A percentile compares a stretch with the other conserved stretches of the same genome.
These are phyloP conservation scores for Talaromyces rugulosus DNA, from an alignment of 2,329 filamentous ascomycete genomes.

Conservation along the genomic window DNA sequence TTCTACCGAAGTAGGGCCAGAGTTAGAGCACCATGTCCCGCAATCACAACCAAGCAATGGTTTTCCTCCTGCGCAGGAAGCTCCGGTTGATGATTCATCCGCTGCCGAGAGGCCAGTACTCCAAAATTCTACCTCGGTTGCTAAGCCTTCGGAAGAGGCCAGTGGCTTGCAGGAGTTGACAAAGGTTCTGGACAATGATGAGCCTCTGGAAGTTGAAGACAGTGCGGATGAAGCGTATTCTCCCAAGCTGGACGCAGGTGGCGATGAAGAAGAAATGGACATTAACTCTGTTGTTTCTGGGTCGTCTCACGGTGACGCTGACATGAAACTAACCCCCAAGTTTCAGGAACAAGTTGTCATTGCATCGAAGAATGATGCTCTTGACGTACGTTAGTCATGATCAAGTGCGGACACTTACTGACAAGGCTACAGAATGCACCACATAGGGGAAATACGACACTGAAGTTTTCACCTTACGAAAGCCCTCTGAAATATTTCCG, in stretches of 20 bases:
- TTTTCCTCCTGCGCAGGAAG: neutral
- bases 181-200: conserved; percentile 50
- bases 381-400: conserved; percentile 28
- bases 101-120: neutral
- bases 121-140: neutral
- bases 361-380: conserved; percentile 23
- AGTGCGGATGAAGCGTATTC: conserved; percentile 23
- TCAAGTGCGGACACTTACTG: conserved; percentile 21
- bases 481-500: conserved; percentile 80
- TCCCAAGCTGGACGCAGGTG: conserved; percentile 14
- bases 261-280: conserved; percentile 24
- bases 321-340: conserved; percentile 29
- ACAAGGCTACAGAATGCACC: conserved; percentile 24
- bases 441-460: conserved; percentile 15
- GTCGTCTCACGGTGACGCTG: conserved; percentile 18
- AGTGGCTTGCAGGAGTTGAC: conserved; percentile 25
- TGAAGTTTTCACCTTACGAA: conserved; percentile 63
- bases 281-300: conserved; percentile 18
- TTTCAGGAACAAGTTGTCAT: conserved; percentile 24
- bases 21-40: conserved; percentile 1
- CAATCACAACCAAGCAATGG: neutral
- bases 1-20: conserved; percentile 13
- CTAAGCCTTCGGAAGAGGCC: neutral
- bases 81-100: neutral
- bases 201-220: conserved; percentile 47